These are phyloP conservation scores for Scutellaria baicalensis DNA, from an alignment of 257 asterid genomes.

Conservation along the genomic window DNA sequence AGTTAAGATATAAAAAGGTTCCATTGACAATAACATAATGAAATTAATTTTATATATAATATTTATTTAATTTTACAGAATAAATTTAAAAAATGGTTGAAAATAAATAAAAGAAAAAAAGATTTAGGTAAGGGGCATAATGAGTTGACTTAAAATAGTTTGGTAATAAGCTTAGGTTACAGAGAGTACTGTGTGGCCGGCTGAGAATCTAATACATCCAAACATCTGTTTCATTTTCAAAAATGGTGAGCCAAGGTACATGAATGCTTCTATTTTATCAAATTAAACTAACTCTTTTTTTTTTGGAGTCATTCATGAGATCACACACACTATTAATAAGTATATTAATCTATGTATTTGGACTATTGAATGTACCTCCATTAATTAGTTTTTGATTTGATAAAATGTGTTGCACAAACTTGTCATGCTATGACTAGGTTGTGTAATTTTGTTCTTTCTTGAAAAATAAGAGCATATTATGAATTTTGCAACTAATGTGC, in stretches of 20 bases:
- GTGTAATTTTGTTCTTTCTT: too few relatives aligned
- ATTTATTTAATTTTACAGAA: neutral
- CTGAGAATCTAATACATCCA: neutral
- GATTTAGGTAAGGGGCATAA: neutral
- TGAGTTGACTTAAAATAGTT: neutral
- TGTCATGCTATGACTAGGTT: too few relatives aligned
- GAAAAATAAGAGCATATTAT: too few relatives aligned
- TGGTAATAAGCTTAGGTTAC: neutral
- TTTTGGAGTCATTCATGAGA: conserved; percentile 1
- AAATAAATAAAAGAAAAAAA: neutral
- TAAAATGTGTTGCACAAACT: too few relatives aligned
- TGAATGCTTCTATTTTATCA: conserved; percentile 1
- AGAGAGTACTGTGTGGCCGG: neutral
- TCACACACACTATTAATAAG: neutral
- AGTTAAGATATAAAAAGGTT: neutral
- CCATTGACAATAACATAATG: neutral
- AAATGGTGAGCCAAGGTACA: neutral
- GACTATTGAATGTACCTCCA: neutral
- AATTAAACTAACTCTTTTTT: neutral
- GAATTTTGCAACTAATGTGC: too few relatives aligned
- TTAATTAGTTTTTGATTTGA: neutral
- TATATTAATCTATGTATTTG: neutral
- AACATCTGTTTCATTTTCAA: neutral
- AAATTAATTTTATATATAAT: too few relatives aligned
- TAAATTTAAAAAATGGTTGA: neutral